Evolutionary conservation across 805 yeast species (phyloP).

Genomic region (Candida nonsorbophila): DNA sequence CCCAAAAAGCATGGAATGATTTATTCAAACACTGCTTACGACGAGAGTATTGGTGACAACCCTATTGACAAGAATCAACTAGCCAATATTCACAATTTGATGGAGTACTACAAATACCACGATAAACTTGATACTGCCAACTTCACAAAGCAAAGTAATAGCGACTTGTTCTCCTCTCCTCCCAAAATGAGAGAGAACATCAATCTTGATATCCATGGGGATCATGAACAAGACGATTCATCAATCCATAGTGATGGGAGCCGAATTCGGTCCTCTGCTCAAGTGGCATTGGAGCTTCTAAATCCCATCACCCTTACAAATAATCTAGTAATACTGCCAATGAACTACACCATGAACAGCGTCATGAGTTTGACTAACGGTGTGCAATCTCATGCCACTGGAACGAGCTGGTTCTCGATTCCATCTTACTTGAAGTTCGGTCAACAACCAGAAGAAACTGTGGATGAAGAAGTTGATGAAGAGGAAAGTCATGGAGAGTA

Average conservation of each 20-base stretch:
- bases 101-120: slow-evolving; percentile 27
- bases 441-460: neutral
- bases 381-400: slow-evolving; percentile 1
- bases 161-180: slow-evolving; percentile 11
- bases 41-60: slow-evolving; percentile 1
- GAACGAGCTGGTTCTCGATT: slow-evolving; percentile 13
- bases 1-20: slow-evolving; percentile 31
- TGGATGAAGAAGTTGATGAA: slow-evolving; percentile 7
- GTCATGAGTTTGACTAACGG: slow-evolving; percentile 13
- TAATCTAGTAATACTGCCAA: slow-evolving; percentile 32
- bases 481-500: slow-evolving; percentile 16
- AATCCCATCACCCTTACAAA: slow-evolving; percentile 31
- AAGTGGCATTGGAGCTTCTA: slow-evolving; percentile 22
- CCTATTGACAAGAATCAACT: slow-evolving; percentile 9
- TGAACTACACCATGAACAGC: slow-evolving; percentile 29
- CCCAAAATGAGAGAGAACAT: slow-evolving; percentile 7
- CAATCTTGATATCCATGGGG: slow-evolving; percentile 5
- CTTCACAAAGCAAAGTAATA: slow-evolving; percentile 11
- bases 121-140: slow-evolving; percentile 14
- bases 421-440: slow-evolving; percentile 12
- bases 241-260: slow-evolving; percentile 6
- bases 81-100: slow-evolving; percentile 21
- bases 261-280: slow-evolving; percentile 4
- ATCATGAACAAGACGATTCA: slow-evolving; percentile 3
- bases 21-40: slow-evolving; percentile 6